Evolutionary conservation across 2,329 filamentous ascomycete genomes (phyloP), one percentile per base, ranked within the genome.

Genomic region (Emydomyces testavorans): DNA sequence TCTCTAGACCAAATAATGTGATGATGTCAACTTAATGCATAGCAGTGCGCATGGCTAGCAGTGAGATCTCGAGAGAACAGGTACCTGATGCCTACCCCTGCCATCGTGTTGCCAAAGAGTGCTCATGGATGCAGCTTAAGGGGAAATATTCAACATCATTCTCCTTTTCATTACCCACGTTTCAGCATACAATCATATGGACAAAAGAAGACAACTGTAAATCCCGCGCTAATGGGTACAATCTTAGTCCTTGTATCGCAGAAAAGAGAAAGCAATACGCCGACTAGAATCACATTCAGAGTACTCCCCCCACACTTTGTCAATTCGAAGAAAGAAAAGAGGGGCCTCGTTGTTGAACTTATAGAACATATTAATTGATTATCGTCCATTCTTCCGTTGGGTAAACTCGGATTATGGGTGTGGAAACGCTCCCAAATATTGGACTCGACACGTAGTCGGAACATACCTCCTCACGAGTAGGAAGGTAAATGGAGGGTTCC

Each of bases 151-250:
- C 29, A 43, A 34, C 11, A 32, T 34, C 29, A 38, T 35, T 35
- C 29, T 31, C 29, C 11, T 42, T 34, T 36, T 48, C 46, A 48
- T 48, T 48, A 48, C 29, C 21, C 28, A 42, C 38, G 29, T 43
- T 11, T 10, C 31, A 18, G 46, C 46, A 23, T 48, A 43, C 32
- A 24, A 39, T 42, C 45, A 43, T 48, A 48, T 48, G 41, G 45
- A 41, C 38, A 16, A 47, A 39, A 32, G 23, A 45, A 32, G 7
- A 24, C 26, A 40, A 42, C 7, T 18, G 31, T n/a, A 43, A 43
- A 48, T 29, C 28, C 31, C 16, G 10, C 11, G 11, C 18, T 38
- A 48, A 11, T 43, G 36, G 29, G 21, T 48, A 41, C 46, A 43
- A 16, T 42, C 29, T 38, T 38, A 28, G 21, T 23, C 21, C 18